These are phyloP conservation scores for Thalassia testudinum DNA, from an alignment of 116 monocot species.

Conservation along the genomic window DNA sequence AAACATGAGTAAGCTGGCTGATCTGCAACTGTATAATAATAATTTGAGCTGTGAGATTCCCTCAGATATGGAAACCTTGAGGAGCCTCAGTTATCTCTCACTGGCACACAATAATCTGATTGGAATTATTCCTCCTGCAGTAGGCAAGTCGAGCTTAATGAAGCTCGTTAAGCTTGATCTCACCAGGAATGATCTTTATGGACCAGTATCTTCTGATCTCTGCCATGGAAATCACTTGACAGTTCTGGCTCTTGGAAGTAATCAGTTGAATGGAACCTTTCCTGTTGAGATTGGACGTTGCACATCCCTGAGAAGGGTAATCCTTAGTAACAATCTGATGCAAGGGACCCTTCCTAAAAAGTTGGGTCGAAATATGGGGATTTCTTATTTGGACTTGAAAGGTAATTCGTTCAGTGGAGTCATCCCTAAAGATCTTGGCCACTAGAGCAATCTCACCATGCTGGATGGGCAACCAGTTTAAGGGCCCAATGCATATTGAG, in stretches of 20 bases:
- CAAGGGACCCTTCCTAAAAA: slow-evolving; percentile 28
- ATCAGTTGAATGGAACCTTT: slow-evolving; percentile 45
- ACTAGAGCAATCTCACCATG: slow-evolving; percentile 47
- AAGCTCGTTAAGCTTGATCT: slow-evolving; percentile 44
- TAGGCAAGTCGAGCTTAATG: slow-evolving; percentile 18
- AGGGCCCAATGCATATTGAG: slow-evolving; percentile 17
- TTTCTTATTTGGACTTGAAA: slow-evolving; percentile 48
- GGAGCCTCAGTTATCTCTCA: slow-evolving; percentile 28
- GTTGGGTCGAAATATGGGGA: slow-evolving; percentile 17
- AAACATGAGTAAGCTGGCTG: slow-evolving; percentile 22
- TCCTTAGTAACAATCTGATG: slow-evolving; percentile 34
- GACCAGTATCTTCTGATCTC: slow-evolving; percentile 47
- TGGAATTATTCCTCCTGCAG: slow-evolving; percentile 32
- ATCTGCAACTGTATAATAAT: slow-evolving; percentile 41
- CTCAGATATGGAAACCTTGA: slow-evolving; percentile 23
- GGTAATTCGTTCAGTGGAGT: slow-evolving; percentile 33
- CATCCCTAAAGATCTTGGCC: slow-evolving; percentile 25
- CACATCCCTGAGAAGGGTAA: slow-evolving; percentile 36
- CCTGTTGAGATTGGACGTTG: slow-evolving; percentile 28
- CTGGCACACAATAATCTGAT: slow-evolving; percentile 47
- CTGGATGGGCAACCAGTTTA: slow-evolving; percentile 43
- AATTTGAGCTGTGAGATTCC: slow-evolving; percentile 30
- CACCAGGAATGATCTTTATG: slow-evolving; percentile 34
- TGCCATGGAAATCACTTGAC: slow-evolving; percentile 16
- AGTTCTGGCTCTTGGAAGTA: slow-evolving; percentile 34